Percentiles rank a stretch among this genome's conserved stretches.
These are phyloP conservation scores for Vigna radiata DNA, from an alignment of 306 rosid species.

Conservation along the genomic window DNA sequence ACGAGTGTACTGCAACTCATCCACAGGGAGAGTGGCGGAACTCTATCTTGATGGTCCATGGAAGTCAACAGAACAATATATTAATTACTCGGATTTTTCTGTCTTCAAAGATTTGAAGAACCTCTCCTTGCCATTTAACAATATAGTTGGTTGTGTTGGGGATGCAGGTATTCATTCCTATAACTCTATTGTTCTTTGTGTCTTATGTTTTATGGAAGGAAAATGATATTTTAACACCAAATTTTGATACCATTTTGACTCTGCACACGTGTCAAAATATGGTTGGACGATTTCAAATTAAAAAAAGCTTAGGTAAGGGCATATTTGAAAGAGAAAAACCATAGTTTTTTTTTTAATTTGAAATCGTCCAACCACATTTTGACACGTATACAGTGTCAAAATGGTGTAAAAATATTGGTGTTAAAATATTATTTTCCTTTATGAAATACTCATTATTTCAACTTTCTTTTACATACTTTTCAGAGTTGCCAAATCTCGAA, in stretches of 20 bases:
- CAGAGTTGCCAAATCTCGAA: conserved; percentile 27
- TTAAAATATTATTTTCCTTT: too few species aligned
- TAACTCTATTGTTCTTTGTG: too few species aligned
- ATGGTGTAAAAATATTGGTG: too few species aligned
- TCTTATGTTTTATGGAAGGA: neutral
- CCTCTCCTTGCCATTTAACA: neutral
- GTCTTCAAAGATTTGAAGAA: conserved; percentile 24
- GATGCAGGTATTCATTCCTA: neutral
- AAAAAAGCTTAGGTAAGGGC: too few species aligned
- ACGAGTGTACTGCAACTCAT: conserved; percentile 23
- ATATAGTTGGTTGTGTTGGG: neutral
- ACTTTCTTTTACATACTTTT: neutral
- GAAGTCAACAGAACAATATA: neutral
- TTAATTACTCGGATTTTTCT: conserved; percentile 23
- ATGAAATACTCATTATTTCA: neutral
- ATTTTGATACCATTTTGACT: too few species aligned
- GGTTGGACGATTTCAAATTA: too few species aligned
- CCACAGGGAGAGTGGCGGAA: neutral
- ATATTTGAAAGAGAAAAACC: too few species aligned
- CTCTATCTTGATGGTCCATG: neutral
- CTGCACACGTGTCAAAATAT: too few species aligned
- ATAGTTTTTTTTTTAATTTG: too few species aligned
- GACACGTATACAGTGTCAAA: too few species aligned
- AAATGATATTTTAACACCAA: too few species aligned
- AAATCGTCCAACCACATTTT: too few species aligned